phyloP scores from a whole-genome alignment of 2,329 filamentous ascomycete genomes.

The Apiospora hydei region DNA sequence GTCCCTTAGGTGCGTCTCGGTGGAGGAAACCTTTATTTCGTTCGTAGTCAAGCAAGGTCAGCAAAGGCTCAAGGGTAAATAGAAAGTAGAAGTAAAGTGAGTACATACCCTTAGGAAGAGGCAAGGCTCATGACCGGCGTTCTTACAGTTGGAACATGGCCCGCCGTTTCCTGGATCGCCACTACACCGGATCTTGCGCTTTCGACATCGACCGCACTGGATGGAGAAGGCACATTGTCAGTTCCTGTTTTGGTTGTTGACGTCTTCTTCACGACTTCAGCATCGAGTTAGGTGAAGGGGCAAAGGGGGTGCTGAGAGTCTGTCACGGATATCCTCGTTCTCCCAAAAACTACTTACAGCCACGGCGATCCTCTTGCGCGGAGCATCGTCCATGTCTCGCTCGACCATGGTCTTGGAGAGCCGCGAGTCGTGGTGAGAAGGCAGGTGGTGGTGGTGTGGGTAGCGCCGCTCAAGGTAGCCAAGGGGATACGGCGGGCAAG shows the following conservation, averaged over 20 bases:
- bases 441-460: constrained; percentile 29
- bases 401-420: constrained; percentile 49
- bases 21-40: constrained; percentile 45
- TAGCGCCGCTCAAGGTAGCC: constrained; percentile 47
- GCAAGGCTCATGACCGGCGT: constrained; percentile 74
- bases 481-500: constrained; percentile 47
- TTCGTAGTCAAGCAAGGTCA: not conserved
- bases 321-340: not conserved
- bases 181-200: constrained; percentile 94
- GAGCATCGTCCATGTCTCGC: constrained; percentile 50
- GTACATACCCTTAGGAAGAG: constrained; percentile 78
- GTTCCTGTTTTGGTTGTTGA: not conserved
- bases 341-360: constrained; percentile 54
- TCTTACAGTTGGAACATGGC: constrained; percentile 84
- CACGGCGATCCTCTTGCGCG: constrained; percentile 65
- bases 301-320: too few relatives aligned
- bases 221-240: constrained; percentile 15
- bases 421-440: constrained; percentile 47
- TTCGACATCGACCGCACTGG: constrained; percentile 87
- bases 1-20: constrained; percentile 45
- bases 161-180: constrained; percentile 80
- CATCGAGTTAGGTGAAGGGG: too few relatives aligned
- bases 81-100: constrained; percentile 4
- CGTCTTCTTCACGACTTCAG: not conserved
- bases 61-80: not conserved